A percentile compares a stretch with the other conserved stretches of the same genome.
These are phyloP conservation scores for Phaffomyces antillensis DNA, from an alignment of 805 yeast species.

Conservation along the genomic window DNA sequence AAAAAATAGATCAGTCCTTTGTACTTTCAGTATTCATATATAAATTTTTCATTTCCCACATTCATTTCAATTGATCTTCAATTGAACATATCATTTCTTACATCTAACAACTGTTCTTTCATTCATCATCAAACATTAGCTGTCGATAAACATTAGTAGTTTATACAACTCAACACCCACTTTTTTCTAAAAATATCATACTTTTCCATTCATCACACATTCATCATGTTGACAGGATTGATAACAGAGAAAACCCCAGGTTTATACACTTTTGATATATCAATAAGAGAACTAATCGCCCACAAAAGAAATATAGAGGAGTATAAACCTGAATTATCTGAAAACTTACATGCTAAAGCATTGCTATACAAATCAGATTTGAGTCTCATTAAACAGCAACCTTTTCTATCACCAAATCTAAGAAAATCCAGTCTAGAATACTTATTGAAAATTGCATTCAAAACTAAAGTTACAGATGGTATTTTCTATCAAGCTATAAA, in stretches of 20 bases:
- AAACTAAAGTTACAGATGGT: slow-evolving; percentile 61
- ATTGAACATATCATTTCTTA: too few relatives aligned
- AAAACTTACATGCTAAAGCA: slow-evolving; percentile 29
- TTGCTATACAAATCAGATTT: slow-evolving; percentile 43
- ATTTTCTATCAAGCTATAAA: slow-evolving; percentile 62
- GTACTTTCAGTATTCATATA: too few relatives aligned
- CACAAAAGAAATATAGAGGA: slow-evolving; percentile 43
- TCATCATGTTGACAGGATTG: slow-evolving; percentile 21
- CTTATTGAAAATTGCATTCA: slow-evolving; percentile 59
- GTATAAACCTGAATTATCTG: slow-evolving; percentile 45
- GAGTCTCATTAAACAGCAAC: slow-evolving; percentile 75
- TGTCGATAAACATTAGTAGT: too few relatives aligned
- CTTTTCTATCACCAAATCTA: slow-evolving; percentile 69
- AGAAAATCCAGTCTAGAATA: slow-evolving; percentile 76
- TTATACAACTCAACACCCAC: too few relatives aligned
- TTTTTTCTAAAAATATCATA: not conserved
- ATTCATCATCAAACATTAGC: too few relatives aligned
- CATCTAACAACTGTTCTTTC: too few relatives aligned
- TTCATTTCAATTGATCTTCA: too few relatives aligned
- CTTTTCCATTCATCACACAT: not conserved
- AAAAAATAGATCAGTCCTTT: too few relatives aligned
- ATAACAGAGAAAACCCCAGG: slow-evolving; percentile 20
- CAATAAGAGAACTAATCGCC: slow-evolving; percentile 39
- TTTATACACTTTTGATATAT: slow-evolving; percentile 27
- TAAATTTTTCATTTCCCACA: too few relatives aligned